Conservation (phyloP, 768 basidiomycete species). For the Kwoniella sp. region DNA sequence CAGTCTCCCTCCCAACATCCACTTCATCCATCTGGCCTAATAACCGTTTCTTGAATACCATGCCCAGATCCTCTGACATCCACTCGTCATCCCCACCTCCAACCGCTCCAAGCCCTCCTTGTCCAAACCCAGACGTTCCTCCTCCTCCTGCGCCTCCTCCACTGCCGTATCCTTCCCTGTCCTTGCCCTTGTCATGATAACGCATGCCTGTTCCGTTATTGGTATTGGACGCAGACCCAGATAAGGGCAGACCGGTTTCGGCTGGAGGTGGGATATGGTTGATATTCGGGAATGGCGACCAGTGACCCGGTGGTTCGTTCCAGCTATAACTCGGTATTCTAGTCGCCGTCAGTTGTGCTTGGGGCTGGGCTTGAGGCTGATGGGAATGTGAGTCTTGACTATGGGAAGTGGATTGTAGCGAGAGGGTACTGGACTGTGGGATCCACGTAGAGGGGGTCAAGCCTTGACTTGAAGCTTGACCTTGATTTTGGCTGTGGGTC, state of each 20-base stretch:
- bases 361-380: too few species aligned
- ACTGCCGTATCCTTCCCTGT: not conserved
- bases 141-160: conserved; percentile 3
- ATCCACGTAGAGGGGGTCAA: not conserved
- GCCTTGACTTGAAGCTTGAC: not conserved
- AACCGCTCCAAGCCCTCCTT: conserved; percentile 4
- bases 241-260: conserved; percentile 7
- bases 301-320: not conserved
- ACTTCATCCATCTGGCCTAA: not conserved
- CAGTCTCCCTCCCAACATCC: conserved; percentile 11
- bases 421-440: not conserved
- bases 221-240: not conserved
- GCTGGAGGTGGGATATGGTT: conserved; percentile 13
- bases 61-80: conserved; percentile 6
- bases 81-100: not conserved
- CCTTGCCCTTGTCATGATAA: not conserved
- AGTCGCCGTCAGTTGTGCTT: too few species aligned
- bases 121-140: conserved; percentile 5
- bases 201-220: not conserved
- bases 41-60: conserved; percentile 9
- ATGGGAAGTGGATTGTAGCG: not conserved
- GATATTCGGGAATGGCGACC: not conserved
- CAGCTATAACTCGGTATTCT: not conserved
- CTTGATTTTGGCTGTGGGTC: not conserved
- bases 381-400: too few species aligned